A percentile compares a stretch with the other conserved stretches of the same genome.
Evolutionary conservation across 2,329 filamentous ascomycete species (phyloP).

Genomic region (Elsinoe batatas): DNA sequence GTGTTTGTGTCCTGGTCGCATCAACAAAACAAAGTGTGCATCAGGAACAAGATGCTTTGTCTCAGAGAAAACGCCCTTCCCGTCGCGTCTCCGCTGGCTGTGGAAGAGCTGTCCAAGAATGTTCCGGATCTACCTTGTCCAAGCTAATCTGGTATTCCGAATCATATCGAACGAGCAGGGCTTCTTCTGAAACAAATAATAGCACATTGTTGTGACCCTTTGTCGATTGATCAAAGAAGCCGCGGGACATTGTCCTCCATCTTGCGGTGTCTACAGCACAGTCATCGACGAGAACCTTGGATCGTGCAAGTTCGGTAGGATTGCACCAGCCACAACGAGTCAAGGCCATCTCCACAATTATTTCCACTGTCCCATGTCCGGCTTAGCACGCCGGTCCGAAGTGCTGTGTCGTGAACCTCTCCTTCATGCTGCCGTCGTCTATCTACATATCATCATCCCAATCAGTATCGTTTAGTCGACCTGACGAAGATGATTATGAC

Average conservation of each 20-base stretch:
- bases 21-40: constrained; percentile 7
- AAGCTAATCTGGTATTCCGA: no score
- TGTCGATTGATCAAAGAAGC: background rate
- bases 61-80: background rate
- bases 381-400: background rate
- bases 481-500: no score
- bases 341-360: background rate
- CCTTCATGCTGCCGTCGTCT: no score
- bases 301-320: background rate
- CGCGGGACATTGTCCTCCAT: background rate
- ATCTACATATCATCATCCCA: no score
- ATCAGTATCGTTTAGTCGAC: no score
- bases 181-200: no score
- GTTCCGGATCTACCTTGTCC: background rate
- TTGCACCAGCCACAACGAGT: constrained; percentile 1
- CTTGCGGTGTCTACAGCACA: background rate
- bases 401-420: no score
- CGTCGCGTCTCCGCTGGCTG: background rate
- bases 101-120: background rate
- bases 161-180: no score
- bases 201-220: no score
- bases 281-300: background rate
- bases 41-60: constrained; percentile 6
- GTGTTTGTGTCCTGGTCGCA: background rate
- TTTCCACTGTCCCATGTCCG: background rate